A percentile compares a stretch with the other conserved stretches of the same genome.
phyloP scores from a whole-genome alignment of 306 rosid species.

The Cotoneaster glaucophyllus region DNA sequence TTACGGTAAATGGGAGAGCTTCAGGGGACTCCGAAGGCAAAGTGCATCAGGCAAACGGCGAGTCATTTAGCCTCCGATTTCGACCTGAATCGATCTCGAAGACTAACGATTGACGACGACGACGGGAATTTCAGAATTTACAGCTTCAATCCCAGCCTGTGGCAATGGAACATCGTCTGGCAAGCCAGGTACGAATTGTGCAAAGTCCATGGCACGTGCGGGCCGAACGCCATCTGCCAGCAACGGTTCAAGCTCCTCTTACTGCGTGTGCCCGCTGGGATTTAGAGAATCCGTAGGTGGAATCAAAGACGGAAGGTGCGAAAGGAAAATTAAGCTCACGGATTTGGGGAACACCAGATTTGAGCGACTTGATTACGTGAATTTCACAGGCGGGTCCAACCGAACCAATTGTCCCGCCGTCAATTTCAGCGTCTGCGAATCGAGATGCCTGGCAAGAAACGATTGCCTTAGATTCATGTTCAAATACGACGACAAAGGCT shows the following conservation, averaged over 20 bases:
- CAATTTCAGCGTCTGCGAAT: conserved; percentile 41
- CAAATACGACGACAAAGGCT: too few relatives aligned
- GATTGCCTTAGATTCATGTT: conserved; percentile 52
- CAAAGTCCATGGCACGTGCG: conserved; percentile 47
- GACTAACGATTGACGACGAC: conserved; percentile 52
- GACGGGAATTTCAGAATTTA: conserved; percentile 68
- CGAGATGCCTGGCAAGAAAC: conserved; percentile 18
- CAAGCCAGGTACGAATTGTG: conserved; percentile 41
- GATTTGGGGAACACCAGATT: conserved; percentile 18
- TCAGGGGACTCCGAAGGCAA: conserved; percentile 29
- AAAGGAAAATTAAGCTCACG: conserved; percentile 21
- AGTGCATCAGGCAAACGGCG: conserved; percentile 16
- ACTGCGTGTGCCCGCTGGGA: conserved; percentile 70
- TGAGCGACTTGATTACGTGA: conserved; percentile 61
- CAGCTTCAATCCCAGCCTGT: conserved; percentile 31
- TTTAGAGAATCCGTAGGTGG: conserved; percentile 16
- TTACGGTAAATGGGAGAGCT: conserved; percentile 51
- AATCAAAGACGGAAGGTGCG: conserved; percentile 36
- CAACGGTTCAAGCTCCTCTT: conserved; percentile 21
- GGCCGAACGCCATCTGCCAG: conserved; percentile 47
- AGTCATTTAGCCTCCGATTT: conserved; percentile 39
- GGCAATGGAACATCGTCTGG: conserved; percentile 60
- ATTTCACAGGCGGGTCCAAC: conserved; percentile 32
- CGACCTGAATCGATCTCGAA: conserved; percentile 29
- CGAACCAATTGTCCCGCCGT: background rate